phyloP scores from a whole-genome alignment of 1,284 basidiomycete genomes.

The Papiliotrema flavescens region DNA sequence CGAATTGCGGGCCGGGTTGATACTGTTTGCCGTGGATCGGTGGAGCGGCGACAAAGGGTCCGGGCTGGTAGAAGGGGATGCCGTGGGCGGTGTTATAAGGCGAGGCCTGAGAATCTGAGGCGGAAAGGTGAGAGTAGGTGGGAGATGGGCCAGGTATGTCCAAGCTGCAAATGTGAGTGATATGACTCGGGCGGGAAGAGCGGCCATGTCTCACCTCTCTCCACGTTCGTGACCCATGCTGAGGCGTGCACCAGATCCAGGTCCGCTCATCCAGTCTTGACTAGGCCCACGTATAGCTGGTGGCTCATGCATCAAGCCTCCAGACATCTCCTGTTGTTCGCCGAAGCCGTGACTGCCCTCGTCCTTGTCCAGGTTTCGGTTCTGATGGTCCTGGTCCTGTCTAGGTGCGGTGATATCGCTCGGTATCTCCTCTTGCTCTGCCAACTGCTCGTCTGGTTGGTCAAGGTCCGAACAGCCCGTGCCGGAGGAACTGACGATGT shows the following conservation, averaged over 20 bases:
- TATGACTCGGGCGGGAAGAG: not conserved
- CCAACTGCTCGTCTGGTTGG: no score
- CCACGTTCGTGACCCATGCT: no score
- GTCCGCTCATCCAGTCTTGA: not conserved
- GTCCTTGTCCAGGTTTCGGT: not conserved
- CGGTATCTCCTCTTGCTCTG: no score
- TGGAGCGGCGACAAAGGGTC: not conserved
- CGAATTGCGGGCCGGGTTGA: not conserved
- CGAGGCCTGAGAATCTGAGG: constrained; percentile 9
- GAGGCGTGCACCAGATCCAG: not conserved
- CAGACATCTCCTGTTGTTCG: not conserved
- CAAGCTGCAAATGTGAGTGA: constrained; percentile 5
- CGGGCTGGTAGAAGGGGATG: constrained; percentile 9
- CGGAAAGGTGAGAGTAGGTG: constrained; percentile 19
- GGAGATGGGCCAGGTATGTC: constrained; percentile 16
- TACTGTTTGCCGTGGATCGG: not conserved
- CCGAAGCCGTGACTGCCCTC: not conserved
- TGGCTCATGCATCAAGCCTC: constrained; percentile 1
- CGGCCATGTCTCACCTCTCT: not conserved
- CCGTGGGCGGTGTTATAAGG: constrained; percentile 9
- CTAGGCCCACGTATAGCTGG: not conserved
- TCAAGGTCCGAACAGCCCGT: no score
- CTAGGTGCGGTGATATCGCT: not conserved
- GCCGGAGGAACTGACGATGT: no score
- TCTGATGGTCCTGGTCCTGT: not conserved